Evolutionary conservation across 2,329 filamentous ascomycete species (phyloP).

Genomic region (Tolypocladium album): DNA sequence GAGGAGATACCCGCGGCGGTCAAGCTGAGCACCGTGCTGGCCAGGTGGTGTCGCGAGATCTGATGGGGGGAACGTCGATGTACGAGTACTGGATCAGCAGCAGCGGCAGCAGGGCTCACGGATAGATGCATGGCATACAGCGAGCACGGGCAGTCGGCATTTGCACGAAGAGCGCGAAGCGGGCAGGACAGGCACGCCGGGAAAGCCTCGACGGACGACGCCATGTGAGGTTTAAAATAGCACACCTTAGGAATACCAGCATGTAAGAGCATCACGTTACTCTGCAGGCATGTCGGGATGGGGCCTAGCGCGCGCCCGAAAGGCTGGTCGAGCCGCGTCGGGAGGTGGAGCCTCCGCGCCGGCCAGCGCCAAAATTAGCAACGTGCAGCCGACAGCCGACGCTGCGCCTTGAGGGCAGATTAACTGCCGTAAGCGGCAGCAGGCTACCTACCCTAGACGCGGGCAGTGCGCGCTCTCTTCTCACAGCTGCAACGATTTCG

Average conservation of each 20-base stretch:
- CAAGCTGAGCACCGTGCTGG: constrained; percentile 47
- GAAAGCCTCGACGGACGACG: background rate
- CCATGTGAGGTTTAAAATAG: background rate
- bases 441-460: background rate
- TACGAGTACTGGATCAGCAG: too few species aligned
- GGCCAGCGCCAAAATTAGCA: background rate
- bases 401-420: too few species aligned
- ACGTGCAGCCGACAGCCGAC: background rate
- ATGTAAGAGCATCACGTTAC: background rate
- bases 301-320: background rate
- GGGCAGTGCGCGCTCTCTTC: too few species aligned
- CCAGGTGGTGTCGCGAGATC: constrained; percentile 70
- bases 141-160: too few species aligned
- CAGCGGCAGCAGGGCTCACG: background rate
- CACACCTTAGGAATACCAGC: too few species aligned
- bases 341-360: background rate
- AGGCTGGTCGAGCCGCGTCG: background rate
- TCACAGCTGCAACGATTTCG: too few species aligned
- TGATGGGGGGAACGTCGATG: too few species aligned
- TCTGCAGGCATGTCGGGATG: background rate
- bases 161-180: too few species aligned
- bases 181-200: background rate
- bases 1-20: constrained; percentile 64
- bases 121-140: too few species aligned
- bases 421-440: too few species aligned